A percentile compares a stretch with the other conserved stretches of the same genome.
Evolutionary conservation across 768 basidiomycete genomes (phyloP).

Genomic region (Calocybe indica): DNA sequence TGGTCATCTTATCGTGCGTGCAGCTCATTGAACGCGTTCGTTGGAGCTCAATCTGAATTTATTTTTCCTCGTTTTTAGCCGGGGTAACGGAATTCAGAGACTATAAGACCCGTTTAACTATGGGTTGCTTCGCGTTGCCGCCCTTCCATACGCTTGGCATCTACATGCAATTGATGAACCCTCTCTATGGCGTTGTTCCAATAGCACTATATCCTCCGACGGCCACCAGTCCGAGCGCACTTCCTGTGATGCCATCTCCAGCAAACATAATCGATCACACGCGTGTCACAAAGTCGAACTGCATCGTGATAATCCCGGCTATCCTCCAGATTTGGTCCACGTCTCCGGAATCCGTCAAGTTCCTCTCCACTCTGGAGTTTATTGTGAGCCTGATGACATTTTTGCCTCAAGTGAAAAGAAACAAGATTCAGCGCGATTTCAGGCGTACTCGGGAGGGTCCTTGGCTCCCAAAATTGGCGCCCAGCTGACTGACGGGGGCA

Average conservation of each 20-base stretch:
- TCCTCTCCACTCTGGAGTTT: constrained; percentile 16
- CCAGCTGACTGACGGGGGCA: constrained; percentile 19
- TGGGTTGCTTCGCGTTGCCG: constrained; percentile 23
- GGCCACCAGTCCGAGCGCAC: constrained; percentile 7
- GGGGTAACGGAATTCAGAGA: constrained; percentile 7
- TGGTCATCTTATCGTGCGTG: constrained; percentile 21
- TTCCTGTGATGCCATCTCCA: constrained; percentile 27
- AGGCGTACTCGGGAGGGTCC: constrained; percentile 25
- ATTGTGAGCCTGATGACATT: constrained; percentile 15
- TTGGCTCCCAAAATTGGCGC: constrained; percentile 26
- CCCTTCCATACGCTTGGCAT: constrained; percentile 26
- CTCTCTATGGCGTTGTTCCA: constrained; percentile 14
- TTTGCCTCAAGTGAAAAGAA: not conserved
- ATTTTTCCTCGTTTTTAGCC: constrained; percentile 3
- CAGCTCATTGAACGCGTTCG: too few relatives aligned
- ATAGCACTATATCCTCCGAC: constrained; percentile 22
- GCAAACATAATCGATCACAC: constrained; percentile 27
- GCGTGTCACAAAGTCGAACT: constrained; percentile 12
- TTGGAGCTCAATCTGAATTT: not conserved
- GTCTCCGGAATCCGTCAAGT: constrained; percentile 15
- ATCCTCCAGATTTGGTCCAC: constrained; percentile 22
- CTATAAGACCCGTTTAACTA: constrained; percentile 2
- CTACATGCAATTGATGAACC: constrained; percentile 15
- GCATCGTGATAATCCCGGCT: constrained; percentile 20
- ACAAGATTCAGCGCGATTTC: not conserved